phyloP scores from a whole-genome alignment of 2,329 filamentous ascomycete genomes.

The Chaetomium globosum region DNA sequence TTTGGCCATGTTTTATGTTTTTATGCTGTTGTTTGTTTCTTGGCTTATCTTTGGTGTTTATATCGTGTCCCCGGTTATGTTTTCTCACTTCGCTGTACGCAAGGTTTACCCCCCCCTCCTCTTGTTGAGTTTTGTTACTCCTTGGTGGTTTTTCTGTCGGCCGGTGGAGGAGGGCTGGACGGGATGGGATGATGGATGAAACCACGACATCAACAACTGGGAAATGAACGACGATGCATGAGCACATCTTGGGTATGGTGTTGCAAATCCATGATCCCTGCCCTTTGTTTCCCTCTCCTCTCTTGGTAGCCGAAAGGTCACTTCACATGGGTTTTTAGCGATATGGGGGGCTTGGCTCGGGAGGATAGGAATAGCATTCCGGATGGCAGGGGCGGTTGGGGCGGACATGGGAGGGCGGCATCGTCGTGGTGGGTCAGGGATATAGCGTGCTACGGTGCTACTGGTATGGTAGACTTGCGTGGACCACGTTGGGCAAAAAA shows the following conservation, averaged over 20 bases:
- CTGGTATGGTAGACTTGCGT: neutral
- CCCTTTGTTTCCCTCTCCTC: constrained; percentile 2
- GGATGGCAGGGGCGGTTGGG: neutral
- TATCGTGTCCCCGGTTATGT: neutral
- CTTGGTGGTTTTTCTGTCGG: neutral
- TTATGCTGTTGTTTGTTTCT: neutral
- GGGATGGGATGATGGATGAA: constrained; percentile 15
- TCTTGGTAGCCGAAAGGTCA: constrained; percentile 1
- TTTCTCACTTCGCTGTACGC: constrained; percentile 13
- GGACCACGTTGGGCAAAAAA: no score
- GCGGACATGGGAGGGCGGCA: neutral
- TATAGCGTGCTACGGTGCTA: neutral
- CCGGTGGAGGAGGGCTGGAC: neutral
- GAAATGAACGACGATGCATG: constrained; percentile 17
- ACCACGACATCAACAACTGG: constrained; percentile 8
- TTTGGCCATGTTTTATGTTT: neutral
- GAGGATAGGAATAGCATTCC: neutral
- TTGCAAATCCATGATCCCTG: constrained; percentile 3
- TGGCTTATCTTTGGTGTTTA: neutral
- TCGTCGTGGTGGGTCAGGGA: neutral
- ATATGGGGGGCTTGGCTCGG: neutral
- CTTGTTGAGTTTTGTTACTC: constrained; percentile 9
- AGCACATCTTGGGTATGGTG: constrained; percentile 1
- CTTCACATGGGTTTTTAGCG: constrained; percentile 9
- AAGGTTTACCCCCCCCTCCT: constrained; percentile 2